Evolutionary conservation across 345 rosid species (phyloP).

Genomic region (Eucalyptus guilfoylei): DNA sequence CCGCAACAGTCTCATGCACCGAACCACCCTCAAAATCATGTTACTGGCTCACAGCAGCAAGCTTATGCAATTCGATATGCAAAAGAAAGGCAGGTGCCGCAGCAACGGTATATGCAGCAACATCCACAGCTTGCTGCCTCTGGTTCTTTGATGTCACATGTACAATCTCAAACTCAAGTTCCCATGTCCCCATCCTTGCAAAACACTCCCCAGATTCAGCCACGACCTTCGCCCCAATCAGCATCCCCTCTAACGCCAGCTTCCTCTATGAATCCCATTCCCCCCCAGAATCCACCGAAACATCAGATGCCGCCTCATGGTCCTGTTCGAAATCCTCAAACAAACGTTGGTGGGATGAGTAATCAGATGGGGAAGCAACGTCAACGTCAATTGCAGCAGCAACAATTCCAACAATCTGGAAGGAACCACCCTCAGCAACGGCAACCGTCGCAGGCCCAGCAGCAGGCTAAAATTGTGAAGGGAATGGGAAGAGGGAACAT

Average conservation of each 20-base stretch:
- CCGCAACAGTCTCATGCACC: conserved; percentile 53
- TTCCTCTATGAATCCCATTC: conserved; percentile 44
- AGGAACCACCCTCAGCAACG: conserved; percentile 86
- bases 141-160: conserved; percentile 42
- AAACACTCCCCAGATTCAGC: conserved; percentile 58
- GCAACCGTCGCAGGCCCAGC: conserved; percentile 49
- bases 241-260: conserved; percentile 35
- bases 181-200: conserved; percentile 65
- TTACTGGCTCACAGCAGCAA: conserved; percentile 53
- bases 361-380: conserved; percentile 85
- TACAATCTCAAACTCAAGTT: conserved; percentile 54
- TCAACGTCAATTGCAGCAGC: conserved; percentile 60
- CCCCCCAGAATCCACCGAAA: conserved; percentile 55
- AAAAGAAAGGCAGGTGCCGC: conserved; percentile 62
- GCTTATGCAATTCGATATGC: conserved; percentile 48
- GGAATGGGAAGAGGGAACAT: conserved; percentile 82
- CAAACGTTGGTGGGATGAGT: conserved; percentile 41
- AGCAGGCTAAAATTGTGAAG: conserved; percentile 60
- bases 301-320: conserved; percentile 54
- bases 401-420: conserved; percentile 79
- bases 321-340: conserved; percentile 41
- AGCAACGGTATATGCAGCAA: conserved; percentile 63
- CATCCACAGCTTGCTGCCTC: conserved; percentile 61
- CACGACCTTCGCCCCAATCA: conserved; percentile 47
- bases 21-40: conserved; percentile 54